Evolutionary conservation across 768 basidiomycete genomes (phyloP).

Genomic region (Mycena venus): DNA sequence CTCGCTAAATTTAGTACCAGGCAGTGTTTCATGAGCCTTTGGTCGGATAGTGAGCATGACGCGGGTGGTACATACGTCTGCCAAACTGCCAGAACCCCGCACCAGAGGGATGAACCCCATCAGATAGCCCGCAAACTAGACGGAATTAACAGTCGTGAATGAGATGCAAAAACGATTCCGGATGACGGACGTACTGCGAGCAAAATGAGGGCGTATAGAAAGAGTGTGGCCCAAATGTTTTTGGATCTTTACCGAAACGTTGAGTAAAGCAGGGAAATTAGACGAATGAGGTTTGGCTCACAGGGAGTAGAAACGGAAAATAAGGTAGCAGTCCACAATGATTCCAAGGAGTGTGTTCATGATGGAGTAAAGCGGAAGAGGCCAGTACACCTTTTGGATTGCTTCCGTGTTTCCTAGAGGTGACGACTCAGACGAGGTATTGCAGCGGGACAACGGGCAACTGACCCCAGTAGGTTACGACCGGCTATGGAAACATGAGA

Average conservation of each 20-base stretch:
- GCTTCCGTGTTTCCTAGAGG: background rate
- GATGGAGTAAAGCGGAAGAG: constrained; percentile 1
- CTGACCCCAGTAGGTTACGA: background rate
- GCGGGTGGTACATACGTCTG: background rate
- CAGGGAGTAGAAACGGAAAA: background rate
- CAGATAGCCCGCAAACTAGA: background rate
- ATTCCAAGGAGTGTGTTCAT: background rate
- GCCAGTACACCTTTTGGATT: background rate
- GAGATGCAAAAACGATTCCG: background rate
- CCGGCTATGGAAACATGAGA: background rate
- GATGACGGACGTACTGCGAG: background rate
- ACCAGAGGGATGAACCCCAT: background rate
- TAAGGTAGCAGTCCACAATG: background rate
- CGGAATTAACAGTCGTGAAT: background rate
- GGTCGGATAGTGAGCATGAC: no score
- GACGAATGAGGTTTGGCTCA: background rate
- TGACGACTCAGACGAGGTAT: background rate
- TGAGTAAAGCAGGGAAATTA: background rate
- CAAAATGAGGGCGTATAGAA: background rate
- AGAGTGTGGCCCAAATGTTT: background rate
- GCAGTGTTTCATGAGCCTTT: background rate
- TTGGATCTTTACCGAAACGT: background rate
- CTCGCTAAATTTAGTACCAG: background rate
- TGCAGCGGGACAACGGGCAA: background rate
- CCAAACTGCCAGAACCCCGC: background rate